Conservation (phyloP, 2,329 filamentous ascomycete species). For the Pseudonectria foliicola region DNA sequence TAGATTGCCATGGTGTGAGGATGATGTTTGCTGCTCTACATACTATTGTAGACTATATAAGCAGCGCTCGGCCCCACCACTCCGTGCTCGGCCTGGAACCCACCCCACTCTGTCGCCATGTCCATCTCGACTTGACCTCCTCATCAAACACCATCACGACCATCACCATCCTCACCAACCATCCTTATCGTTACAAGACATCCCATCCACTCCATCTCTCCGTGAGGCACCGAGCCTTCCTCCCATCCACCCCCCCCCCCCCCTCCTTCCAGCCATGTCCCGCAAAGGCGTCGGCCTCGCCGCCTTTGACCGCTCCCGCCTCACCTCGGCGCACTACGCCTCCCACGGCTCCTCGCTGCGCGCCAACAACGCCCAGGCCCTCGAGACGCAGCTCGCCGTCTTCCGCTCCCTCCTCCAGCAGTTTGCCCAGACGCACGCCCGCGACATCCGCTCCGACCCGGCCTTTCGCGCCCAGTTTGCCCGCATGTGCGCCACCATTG, state of each 20-base stretch:
- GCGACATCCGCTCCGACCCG: constrained; percentile 92
- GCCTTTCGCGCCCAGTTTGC: constrained; percentile 95
- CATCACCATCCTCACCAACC: neutral
- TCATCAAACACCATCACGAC: neutral
- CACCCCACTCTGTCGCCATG: no score
- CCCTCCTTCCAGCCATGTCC: constrained; percentile 41
- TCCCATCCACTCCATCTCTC: no score
- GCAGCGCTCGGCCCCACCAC: no score
- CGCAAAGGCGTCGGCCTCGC: constrained; percentile 84
- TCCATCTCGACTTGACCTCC: constrained; percentile 4
- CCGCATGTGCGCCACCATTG: constrained; percentile 95
- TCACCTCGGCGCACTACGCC: constrained; percentile 84
- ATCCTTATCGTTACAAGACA: no score
- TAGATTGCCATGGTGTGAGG: no score
- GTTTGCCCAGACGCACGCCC: constrained; percentile 89
- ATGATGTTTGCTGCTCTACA: no score
- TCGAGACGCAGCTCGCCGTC: constrained; percentile 88
- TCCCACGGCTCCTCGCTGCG: constrained; percentile 84
- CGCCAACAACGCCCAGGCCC: constrained; percentile 72
- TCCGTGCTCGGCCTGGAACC: no score
- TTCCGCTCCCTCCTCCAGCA: constrained; percentile 94
- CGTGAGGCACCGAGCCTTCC: no score
- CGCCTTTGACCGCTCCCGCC: constrained; percentile 77
- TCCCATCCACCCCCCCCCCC: neutral
- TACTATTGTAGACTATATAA: no score